phyloP scores from a whole-genome alignment of 2,329 filamentous ascomycete genomes.

The Penicillium sp. region DNA sequence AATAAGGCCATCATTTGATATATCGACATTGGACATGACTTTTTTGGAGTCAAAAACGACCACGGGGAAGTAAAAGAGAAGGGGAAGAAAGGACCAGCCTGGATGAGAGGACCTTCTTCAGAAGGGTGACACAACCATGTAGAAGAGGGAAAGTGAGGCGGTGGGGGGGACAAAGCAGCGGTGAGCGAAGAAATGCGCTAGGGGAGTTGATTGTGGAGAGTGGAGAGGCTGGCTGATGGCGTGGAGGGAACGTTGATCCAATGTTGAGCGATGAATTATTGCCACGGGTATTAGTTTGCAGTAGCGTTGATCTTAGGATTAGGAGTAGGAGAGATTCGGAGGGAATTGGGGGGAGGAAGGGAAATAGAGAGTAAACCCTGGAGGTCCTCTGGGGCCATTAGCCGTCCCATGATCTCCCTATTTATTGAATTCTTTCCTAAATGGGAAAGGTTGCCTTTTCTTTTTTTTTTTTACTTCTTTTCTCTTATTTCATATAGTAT shows the following conservation, averaged over 20 bases:
- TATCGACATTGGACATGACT: slow-evolving; percentile 46
- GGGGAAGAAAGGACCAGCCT: slow-evolving; percentile 29
- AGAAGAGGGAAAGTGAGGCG: slow-evolving; percentile 30
- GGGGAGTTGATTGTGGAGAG: slow-evolving; percentile 32
- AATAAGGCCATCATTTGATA: slow-evolving; percentile 46
- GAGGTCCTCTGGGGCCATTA: neutral
- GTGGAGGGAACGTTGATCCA: neutral
- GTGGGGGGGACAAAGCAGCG: slow-evolving; percentile 45
- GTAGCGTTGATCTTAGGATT: neutral
- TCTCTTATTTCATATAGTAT: neutral
- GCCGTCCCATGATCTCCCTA: neutral
- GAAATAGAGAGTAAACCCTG: neutral
- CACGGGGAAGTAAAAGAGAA: slow-evolving; percentile 29
- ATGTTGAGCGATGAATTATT: neutral
- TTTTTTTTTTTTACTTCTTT: neutral
- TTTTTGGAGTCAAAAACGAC: slow-evolving; percentile 31
- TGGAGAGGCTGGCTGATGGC: slow-evolving; percentile 13
- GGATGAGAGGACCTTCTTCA: slow-evolving; percentile 31
- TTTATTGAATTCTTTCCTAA: slow-evolving; percentile 6
- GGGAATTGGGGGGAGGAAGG: too few relatives aligned
- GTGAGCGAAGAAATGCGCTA: slow-evolving; percentile 43
- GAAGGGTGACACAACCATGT: slow-evolving; percentile 26
- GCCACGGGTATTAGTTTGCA: neutral
- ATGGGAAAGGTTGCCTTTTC: slow-evolving; percentile 1
- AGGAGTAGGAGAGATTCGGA: neutral